Conservation (phyloP, 2,329 filamentous ascomycete genomes). For the Alternaria dauci region DNA sequence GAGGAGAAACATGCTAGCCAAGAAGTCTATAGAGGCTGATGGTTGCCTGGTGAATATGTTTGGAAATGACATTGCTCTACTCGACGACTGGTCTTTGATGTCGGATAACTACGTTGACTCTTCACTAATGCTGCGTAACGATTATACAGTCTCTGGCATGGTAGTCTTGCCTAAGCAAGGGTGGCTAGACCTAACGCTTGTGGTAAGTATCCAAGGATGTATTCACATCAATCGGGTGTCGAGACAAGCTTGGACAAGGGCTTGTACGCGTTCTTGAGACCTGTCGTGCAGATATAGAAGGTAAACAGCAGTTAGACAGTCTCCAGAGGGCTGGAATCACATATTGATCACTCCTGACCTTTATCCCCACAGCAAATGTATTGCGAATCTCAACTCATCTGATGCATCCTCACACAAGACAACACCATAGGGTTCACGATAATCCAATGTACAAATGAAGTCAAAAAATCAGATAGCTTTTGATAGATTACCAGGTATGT, state of each 20-base stretch:
- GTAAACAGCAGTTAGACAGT: neutral
- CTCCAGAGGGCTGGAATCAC: neutral
- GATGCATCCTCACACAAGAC: neutral
- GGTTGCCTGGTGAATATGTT: too few relatives aligned
- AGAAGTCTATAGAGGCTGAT: too few relatives aligned
- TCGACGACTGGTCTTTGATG: neutral
- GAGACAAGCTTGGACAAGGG: neutral
- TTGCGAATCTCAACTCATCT: neutral
- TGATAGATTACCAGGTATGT: conserved; percentile 20
- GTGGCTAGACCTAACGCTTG: neutral
- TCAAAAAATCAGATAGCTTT: conserved; percentile 10
- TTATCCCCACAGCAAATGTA: neutral
- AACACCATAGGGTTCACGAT: neutral
- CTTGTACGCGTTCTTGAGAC: neutral
- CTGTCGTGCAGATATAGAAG: neutral
- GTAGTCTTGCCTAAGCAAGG: too few relatives aligned
- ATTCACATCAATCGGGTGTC: neutral
- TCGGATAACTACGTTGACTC: neutral
- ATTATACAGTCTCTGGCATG: neutral
- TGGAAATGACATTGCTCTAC: too few relatives aligned
- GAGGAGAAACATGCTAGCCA: too few relatives aligned
- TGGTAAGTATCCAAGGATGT: neutral
- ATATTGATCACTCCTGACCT: neutral
- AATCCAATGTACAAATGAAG: neutral
- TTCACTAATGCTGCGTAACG: neutral